Evolutionary conservation across 768 basidiomycete genomes (phyloP), one percentile per base, ranked within the genome.

Genomic region (Hebeloma cylindrosporum): DNA sequence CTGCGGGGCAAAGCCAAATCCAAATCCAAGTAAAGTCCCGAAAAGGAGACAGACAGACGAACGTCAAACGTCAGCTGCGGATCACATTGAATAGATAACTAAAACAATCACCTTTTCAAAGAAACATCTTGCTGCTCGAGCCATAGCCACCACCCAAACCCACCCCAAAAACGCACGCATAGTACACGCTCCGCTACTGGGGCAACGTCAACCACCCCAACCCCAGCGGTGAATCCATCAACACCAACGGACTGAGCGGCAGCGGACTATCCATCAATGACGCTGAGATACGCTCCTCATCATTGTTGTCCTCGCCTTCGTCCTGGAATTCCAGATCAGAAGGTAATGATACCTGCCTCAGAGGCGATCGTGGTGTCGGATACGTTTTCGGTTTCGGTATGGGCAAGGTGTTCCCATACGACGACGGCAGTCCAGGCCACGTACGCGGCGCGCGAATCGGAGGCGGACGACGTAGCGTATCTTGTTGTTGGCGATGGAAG

Each of bases 401-500:
- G 16, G n/a, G 9, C 17, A 33, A 7, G 23, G n/a, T 5, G 21
- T 16, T 7, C 22, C 14, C 27, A 5, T 23, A 30, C 3, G 25
- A 7, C 9, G 20, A 27, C n/a, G 38, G 4, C n/a, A n/a, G n/a
- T 14, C 25, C 30, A 11, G 41, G 29, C 18, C n/a, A n/a, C 23
- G 14, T 10, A 10, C 10, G 28, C 10, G 29, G 31, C 35, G 32
- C 43, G 7, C 23, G 38, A 29, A 42, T 33, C 14, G 40, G 22
- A 7, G 45, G 25, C 4, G 40, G 14, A 13, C 28, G 13, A 10
- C 47, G 41, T 27, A 47, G 41, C 17, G 50, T 35, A 11, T 52
- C 41, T 16, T 62, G 56, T 20, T 57, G 54, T 27, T 61, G 60
- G 14, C 70, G 56, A 25, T 60, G 54, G 20, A 71, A 52, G 17